These are phyloP conservation scores for Epichloe brachyelytri DNA, from an alignment of 2,329 filamentous ascomycete genomes.

Conservation along the genomic window DNA sequence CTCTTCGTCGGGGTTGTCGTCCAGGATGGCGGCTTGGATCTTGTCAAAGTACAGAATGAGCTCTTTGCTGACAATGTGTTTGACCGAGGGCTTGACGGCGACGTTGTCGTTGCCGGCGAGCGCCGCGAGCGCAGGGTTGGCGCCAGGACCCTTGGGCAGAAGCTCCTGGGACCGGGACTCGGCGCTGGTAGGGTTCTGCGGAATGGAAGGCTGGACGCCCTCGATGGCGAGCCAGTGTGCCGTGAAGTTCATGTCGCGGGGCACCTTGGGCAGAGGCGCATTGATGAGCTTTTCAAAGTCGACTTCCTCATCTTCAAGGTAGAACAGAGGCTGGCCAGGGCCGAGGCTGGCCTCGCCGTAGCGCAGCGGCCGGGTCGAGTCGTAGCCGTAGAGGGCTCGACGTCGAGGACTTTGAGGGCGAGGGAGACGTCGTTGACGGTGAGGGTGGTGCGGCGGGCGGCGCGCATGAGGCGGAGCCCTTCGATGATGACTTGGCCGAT, in stretches of 20 bases:
- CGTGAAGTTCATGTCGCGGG: slow-evolving; percentile 76
- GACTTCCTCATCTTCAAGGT: slow-evolving; percentile 95
- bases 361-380: slow-evolving; percentile 74
- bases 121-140: slow-evolving; percentile 68
- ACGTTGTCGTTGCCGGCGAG: slow-evolving; percentile 77
- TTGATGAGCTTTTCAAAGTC: slow-evolving; percentile 99
- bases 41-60: slow-evolving; percentile 95
- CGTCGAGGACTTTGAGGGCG: slow-evolving; percentile 73
- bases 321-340: slow-evolving; percentile 87
- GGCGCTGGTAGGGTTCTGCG: slow-evolving; percentile 82
- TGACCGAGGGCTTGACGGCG: slow-evolving; percentile 78
- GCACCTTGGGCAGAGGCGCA: slow-evolving; percentile 85
- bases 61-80: slow-evolving; percentile 92
- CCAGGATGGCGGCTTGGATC: slow-evolving; percentile 75
- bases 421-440: slow-evolving; percentile 82
- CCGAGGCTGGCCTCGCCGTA: slow-evolving; percentile 92
- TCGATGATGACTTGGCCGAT: slow-evolving; percentile 89
- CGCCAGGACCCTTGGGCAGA: slow-evolving; percentile 77
- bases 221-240: slow-evolving; percentile 97
- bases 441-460: slow-evolving; percentile 71
- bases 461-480: slow-evolving; percentile 91
- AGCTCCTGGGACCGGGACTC: slow-evolving; percentile 77
- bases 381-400: slow-evolving; percentile 96
- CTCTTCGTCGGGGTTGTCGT: slow-evolving; percentile 74
- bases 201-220: slow-evolving; percentile 91